phyloP scores from a whole-genome alignment of 495 filamentous ascomycete genomes.

The Pseudevernia furfuracea region DNA sequence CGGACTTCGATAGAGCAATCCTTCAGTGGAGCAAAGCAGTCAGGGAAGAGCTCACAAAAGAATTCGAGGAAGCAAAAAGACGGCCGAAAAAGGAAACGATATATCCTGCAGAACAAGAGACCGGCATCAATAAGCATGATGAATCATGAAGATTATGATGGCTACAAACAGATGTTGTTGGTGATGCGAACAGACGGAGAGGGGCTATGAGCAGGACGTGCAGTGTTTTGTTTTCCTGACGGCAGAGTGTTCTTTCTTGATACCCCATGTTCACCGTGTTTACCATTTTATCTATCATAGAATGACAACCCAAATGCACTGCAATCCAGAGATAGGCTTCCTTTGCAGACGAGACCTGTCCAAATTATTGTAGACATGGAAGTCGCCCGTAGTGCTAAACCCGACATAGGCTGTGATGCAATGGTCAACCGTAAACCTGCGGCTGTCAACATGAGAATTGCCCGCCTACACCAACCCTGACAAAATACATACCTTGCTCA shows the following conservation, averaged over 20 bases:
- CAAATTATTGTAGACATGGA: not conserved
- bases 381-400: slow-evolving; percentile 2
- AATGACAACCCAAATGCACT: not conserved
- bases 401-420: not conserved
- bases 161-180: not conserved
- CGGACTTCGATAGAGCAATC: slow-evolving; percentile 70
- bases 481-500: not conserved
- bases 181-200: slow-evolving; percentile 1
- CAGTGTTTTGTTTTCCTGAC: not conserved
- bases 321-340: too few relatives aligned
- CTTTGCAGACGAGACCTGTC: not conserved
- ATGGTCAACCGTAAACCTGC: slow-evolving; percentile 2
- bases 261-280: slow-evolving; percentile 13
- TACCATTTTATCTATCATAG: not conserved
- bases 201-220: slow-evolving; percentile 1
- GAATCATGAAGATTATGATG: slow-evolving; percentile 13
- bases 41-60: slow-evolving; percentile 62
- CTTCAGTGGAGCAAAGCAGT: slow-evolving; percentile 71
- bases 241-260: slow-evolving; percentile 7
- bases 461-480: not conserved
- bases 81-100: slow-evolving; percentile 2
- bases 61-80: slow-evolving; percentile 41
- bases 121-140: not conserved
- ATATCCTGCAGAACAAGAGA: slow-evolving; percentile 6
- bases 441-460: slow-evolving; percentile 1